phyloP scores from a whole-genome alignment of 192 early-diverging fungal genomes.

The Coemansia aciculifera region DNA sequence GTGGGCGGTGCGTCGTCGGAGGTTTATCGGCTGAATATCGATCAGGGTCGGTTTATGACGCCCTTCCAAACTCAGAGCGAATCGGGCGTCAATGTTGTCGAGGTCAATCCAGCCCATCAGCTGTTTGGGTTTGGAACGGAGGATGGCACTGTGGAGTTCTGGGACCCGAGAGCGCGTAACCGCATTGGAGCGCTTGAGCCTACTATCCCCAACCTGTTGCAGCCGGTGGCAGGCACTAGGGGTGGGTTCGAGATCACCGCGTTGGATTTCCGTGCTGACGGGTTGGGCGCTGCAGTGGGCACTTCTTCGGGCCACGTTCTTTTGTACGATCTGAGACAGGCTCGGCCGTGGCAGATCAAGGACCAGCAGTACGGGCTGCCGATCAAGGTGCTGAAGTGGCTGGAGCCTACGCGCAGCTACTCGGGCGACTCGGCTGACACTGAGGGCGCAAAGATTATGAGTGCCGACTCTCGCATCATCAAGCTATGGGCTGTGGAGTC shows the following conservation, averaged over 20 bases:
- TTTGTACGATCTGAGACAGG: conserved; percentile 89
- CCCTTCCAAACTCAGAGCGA: conserved; percentile 73
- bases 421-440: conserved; percentile 32
- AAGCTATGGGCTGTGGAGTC: conserved; percentile 90
- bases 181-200: conserved; percentile 72
- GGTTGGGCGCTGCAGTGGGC: conserved; percentile 82
- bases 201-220: conserved; percentile 41
- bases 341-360: conserved; percentile 81
- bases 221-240: conserved; percentile 20
- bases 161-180: conserved; percentile 83
- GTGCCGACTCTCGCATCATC: conserved; percentile 86
- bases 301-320: conserved; percentile 90
- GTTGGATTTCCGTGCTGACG: conserved; percentile 81
- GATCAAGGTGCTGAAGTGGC: conserved; percentile 83
- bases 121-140: conserved; percentile 88
- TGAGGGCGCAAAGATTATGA: conserved; percentile 73
- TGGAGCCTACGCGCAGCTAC: conserved; percentile 52
- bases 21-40: conserved; percentile 89
- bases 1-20: conserved; percentile 77
- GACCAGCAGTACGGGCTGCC: conserved; percentile 98
- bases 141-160: conserved; percentile 89
- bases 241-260: conserved; percentile 65
- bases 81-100: conserved; percentile 65
- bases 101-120: conserved; percentile 90
- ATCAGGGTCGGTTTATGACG: conserved; percentile 89